Conservation (phyloP, 495 filamentous ascomycete species). For the Haplographium delicatum region DNA sequence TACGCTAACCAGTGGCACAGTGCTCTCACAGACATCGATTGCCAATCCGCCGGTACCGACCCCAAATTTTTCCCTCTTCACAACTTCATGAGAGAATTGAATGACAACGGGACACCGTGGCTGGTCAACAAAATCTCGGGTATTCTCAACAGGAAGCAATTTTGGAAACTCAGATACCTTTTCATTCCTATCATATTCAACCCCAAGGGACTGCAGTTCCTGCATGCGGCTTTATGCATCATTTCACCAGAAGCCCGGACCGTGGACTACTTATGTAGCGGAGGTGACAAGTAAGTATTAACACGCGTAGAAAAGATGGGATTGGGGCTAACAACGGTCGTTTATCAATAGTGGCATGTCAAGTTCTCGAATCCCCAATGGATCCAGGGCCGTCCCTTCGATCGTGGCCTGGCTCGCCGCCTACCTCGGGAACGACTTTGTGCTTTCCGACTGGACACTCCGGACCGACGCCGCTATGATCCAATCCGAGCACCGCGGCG, state of each 20-base stretch:
- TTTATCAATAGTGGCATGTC: constrained; percentile 1
- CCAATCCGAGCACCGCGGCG: neutral
- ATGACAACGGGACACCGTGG: neutral
- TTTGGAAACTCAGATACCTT: constrained; percentile 12
- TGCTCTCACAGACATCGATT: neutral
- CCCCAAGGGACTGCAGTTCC: neutral
- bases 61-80: constrained; percentile 6
- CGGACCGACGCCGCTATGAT: neutral
- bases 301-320: too few relatives aligned
- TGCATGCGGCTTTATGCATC: constrained; percentile 6
- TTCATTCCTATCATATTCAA: constrained; percentile 9
- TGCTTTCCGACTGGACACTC: constrained; percentile 4
- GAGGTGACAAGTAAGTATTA: constrained; percentile 5
- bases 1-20: constrained; percentile 11
- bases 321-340: neutral
- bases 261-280: constrained; percentile 10
- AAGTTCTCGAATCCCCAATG: neutral
- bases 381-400: constrained; percentile 4
- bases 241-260: constrained; percentile 9
- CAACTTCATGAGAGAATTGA: neutral
- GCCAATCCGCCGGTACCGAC: neutral
- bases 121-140: neutral
- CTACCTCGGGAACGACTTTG: neutral
- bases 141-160: neutral
- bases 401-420: constrained; percentile 7